Evolutionary conservation across 2,329 filamentous ascomycete genomes (phyloP).

Genomic region (Davidsoniella virescens): DNA sequence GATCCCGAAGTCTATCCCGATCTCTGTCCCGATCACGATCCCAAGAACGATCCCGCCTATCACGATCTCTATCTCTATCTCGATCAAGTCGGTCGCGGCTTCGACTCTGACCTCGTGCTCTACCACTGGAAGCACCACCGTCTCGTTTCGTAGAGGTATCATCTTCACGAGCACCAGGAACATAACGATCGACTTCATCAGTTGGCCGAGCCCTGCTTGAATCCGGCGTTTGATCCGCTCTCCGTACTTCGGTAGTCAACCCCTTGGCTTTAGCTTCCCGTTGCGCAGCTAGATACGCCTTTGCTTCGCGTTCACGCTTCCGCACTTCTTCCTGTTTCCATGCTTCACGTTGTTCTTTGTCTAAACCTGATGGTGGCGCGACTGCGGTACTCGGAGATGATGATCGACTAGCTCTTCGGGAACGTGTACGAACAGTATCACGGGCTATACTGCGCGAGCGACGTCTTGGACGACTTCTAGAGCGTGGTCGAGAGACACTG

Average conservation of each 20-base stretch:
- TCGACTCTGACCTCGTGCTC: conserved; percentile 17
- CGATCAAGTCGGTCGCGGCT: conserved; percentile 23
- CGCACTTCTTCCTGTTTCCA: conserved; percentile 46
- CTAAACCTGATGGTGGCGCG: conserved; percentile 25
- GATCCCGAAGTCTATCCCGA: conserved; percentile 19
- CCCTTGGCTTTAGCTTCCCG: conserved; percentile 44
- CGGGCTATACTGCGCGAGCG: conserved; percentile 14
- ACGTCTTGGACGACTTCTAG: conserved; percentile 8
- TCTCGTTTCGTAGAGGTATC: conserved; percentile 10
- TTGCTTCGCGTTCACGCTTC: conserved; percentile 46
- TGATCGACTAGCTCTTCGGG: conserved; percentile 27
- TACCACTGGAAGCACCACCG: conserved; percentile 1
- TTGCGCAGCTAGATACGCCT: conserved; percentile 45
- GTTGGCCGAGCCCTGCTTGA: conserved; percentile 17
- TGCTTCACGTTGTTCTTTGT: conserved; percentile 34
- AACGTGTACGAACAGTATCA: conserved; percentile 19
- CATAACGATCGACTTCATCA: conserved; percentile 29
- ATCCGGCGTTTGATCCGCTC: conserved; percentile 29
- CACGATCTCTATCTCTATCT: conserved; percentile 18
- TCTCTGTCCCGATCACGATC: conserved; percentile 18
- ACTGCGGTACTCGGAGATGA: conserved; percentile 23
- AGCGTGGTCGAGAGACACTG: conserved; percentile 5
- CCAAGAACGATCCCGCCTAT: conserved; percentile 21
- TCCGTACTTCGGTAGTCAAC: conserved; percentile 23
- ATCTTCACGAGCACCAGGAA: conserved; percentile 26